phyloP scores from a whole-genome alignment of 768 basidiomycete genomes.

The Kondoa subrosea region DNA sequence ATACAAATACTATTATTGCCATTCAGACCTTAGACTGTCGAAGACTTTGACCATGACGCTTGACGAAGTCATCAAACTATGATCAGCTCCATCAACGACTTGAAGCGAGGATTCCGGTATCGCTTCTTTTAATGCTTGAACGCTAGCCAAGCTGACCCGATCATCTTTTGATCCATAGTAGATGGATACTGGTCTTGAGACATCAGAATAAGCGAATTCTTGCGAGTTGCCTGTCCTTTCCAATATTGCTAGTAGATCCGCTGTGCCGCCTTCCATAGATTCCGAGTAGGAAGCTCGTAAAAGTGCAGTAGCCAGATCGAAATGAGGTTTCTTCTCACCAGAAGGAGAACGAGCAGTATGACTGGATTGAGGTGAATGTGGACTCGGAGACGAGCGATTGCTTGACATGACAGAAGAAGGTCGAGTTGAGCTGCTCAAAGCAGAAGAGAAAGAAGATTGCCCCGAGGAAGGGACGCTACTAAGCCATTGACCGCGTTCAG shows the following conservation, averaged over 20 bases:
- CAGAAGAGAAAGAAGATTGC: not conserved
- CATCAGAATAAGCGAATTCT: conserved; percentile 74
- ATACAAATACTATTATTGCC: conserved; percentile 5
- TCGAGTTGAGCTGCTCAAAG: not conserved
- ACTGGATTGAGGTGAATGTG: too few relatives aligned
- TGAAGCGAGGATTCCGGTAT: conserved; percentile 58
- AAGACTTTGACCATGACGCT: conserved; percentile 32
- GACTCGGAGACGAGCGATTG: not conserved
- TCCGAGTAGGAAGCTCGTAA: conserved; percentile 91
- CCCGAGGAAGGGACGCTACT: not conserved
- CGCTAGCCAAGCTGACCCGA: conserved; percentile 74
- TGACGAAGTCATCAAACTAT: conserved; percentile 72
- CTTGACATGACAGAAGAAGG: not conserved
- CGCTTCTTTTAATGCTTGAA: conserved; percentile 72
- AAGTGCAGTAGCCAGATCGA: conserved; percentile 61
- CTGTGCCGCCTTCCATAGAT: conserved; percentile 73
- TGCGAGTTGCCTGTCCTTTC: conserved; percentile 59
- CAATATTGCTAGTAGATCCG: conserved; percentile 77
- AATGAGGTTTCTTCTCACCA: not conserved
- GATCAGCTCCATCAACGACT: conserved; percentile 74
- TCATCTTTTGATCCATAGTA: conserved; percentile 93
- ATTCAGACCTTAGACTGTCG: conserved; percentile 26
- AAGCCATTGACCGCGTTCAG: not conserved
- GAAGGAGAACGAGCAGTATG: not conserved
- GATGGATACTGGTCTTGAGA: conserved; percentile 57